Conservation (phyloP, 805 yeast genomes). For the Sugiyamaella boreocaroliniensis region DNA sequence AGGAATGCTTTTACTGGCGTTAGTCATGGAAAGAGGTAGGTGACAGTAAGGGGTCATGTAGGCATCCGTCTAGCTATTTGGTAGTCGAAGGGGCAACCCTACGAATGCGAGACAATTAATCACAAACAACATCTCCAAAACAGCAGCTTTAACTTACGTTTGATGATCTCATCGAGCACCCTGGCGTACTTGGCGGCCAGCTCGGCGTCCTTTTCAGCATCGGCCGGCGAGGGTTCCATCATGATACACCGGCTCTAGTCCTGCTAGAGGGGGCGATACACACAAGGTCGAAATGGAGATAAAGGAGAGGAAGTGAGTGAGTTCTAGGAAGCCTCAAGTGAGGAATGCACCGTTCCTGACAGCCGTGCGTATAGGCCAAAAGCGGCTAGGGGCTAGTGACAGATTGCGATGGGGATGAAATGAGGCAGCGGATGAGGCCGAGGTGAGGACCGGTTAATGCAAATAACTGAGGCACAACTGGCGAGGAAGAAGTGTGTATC, state of each 20-base stretch:
- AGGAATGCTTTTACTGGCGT: constrained; percentile 61
- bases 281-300: not conserved
- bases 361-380: not conserved
- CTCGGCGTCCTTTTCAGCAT: constrained; percentile 3
- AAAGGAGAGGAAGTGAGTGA: not conserved
- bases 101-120: no score
- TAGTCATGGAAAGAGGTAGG: not conserved
- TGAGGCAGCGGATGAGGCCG: not conserved
- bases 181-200: constrained; percentile 25
- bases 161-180: constrained; percentile 26
- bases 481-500: no score
- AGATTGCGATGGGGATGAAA: no score
- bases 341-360: not conserved
- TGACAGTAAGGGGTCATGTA: no score
- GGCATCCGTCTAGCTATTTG: no score
- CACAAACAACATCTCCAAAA: constrained; percentile 1
- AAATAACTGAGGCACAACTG: no score
- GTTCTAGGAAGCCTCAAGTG: not conserved
- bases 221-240: not conserved
- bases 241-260: not conserved
- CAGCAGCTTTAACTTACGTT: constrained; percentile 15
- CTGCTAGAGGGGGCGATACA: not conserved
- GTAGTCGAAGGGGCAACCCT: no score
- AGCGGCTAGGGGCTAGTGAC: not conserved
- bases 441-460: no score